Evolutionary conservation across 2,329 filamentous ascomycete species (phyloP).

Genomic region (Colletotrichum sp.): DNA sequence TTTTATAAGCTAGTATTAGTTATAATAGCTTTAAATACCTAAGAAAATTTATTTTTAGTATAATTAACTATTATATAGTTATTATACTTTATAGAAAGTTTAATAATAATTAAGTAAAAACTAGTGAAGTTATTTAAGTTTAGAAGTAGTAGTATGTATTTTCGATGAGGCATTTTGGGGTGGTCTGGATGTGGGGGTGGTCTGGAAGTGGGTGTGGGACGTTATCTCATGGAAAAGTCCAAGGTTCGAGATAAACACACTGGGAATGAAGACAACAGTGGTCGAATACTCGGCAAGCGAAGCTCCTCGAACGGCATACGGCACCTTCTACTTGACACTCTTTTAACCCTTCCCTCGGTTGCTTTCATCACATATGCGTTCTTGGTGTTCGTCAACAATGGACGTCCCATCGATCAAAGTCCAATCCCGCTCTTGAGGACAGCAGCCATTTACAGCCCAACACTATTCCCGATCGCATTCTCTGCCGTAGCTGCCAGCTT

Average conservation of each 20-base stretch:
- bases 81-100: no score
- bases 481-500: conserved; percentile 1
- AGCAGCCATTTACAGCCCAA: neutral
- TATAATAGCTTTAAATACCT: no score
- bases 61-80: no score
- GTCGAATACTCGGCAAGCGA: neutral
- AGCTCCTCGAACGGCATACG: neutral
- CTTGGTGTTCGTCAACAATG: neutral
- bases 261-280: neutral
- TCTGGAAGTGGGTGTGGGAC: no score
- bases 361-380: neutral
- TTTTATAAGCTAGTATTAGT: no score
- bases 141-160: no score
- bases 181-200: no score
- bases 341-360: neutral
- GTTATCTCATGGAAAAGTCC: neutral
- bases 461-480: conserved; percentile 1
- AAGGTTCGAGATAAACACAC: neutral
- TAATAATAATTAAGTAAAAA: no score
- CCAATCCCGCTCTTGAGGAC: neutral
- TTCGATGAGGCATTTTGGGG: no score
- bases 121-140: no score
- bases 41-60: no score
- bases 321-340: neutral
- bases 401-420: neutral